phyloP scores from a whole-genome alignment of 2,329 filamentous ascomycete species.

The Paracoccidioides lutzii region DNA sequence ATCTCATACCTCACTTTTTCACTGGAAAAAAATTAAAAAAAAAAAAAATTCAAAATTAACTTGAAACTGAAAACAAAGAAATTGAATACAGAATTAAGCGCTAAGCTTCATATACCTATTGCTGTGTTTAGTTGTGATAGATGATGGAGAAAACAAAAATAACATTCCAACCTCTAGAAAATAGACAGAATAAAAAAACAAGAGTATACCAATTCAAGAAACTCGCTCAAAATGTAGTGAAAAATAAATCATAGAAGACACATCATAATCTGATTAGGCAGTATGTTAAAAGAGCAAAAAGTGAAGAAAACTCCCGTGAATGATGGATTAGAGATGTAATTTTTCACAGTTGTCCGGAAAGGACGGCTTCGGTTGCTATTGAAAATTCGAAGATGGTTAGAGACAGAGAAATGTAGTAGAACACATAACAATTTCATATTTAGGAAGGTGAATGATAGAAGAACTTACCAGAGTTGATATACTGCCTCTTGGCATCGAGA shows the following conservation, averaged over 20 bases:
- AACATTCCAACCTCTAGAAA: neutral
- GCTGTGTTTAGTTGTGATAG: neutral
- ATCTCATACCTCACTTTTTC: neutral
- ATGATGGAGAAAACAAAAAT: neutral
- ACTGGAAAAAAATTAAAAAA: neutral
- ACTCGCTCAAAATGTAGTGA: constrained; percentile 1
- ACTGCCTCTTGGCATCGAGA: constrained; percentile 76
- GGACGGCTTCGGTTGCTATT: constrained; percentile 62
- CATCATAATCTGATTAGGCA: neutral
- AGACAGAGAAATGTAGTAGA: constrained; percentile 9
- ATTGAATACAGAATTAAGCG: neutral
- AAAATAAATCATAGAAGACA: neutral
- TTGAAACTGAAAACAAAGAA: neutral
- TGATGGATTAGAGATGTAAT: neutral
- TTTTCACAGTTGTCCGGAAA: constrained; percentile 58
- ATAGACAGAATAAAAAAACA: neutral
- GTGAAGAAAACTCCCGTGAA: neutral
- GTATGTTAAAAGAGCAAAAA: neutral
- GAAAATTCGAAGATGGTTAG: constrained; percentile 11
- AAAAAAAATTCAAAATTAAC: neutral
- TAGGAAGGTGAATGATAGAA: neutral
- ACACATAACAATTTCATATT: neutral
- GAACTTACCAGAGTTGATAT: constrained; percentile 79
- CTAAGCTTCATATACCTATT: neutral
- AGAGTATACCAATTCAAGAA: neutral